phyloP scores from a whole-genome alignment of 352 stramenopile species.

The Phytopythium montanum region DNA sequence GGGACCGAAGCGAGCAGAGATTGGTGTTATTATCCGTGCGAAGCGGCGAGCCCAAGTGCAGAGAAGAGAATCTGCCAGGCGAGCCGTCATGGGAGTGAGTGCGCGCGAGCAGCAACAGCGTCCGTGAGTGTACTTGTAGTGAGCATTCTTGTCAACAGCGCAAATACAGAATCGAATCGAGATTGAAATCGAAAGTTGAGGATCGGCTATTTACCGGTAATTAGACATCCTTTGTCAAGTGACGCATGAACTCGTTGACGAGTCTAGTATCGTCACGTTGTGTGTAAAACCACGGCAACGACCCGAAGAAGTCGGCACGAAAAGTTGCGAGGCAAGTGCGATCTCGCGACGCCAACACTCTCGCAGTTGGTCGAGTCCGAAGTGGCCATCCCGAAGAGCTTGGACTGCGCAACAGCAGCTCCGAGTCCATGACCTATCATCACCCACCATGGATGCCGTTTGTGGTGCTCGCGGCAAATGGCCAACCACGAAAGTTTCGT shows the following conservation, averaged over 20 bases:
- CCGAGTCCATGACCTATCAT: too few relatives aligned
- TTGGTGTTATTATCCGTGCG: conserved; percentile 6
- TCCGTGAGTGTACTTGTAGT: neutral
- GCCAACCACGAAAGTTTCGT: neutral
- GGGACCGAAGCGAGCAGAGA: neutral
- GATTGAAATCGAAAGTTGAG: too few relatives aligned
- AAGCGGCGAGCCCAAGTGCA: neutral
- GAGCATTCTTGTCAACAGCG: neutral
- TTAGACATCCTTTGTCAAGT: too few relatives aligned
- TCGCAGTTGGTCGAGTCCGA: neutral
- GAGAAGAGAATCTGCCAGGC: conserved; percentile 9
- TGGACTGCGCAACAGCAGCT: too few relatives aligned
- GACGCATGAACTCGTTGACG: neutral
- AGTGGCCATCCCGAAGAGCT: too few relatives aligned
- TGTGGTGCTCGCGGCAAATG: neutral
- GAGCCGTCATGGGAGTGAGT: neutral
- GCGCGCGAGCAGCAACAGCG: neutral
- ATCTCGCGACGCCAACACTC: neutral
- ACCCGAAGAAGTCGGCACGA: neutral
- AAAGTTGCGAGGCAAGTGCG: neutral
- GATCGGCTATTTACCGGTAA: too few relatives aligned
- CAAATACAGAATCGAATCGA: too few relatives aligned
- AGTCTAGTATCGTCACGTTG: neutral
- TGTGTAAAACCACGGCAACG: neutral
- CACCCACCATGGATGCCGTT: neutral